These are phyloP conservation scores for Haplosporangium sp. DNA, from an alignment of 371 early-diverging fungal species.

Conservation along the genomic window DNA sequence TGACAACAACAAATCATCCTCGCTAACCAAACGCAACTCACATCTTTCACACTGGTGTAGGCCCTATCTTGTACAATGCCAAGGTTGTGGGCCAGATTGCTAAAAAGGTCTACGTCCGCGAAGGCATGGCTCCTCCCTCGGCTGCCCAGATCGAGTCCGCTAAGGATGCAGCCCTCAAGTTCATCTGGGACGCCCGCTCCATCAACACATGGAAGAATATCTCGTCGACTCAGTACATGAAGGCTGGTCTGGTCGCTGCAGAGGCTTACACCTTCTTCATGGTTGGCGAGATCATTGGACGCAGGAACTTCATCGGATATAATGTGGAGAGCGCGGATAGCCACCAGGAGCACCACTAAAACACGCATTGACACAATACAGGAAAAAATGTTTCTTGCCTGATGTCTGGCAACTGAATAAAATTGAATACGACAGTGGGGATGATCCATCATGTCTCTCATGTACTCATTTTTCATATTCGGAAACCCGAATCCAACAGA, in stretches of 20 bases:
- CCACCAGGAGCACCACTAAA: constrained; percentile 57
- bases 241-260: constrained; percentile 70
- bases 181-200: constrained; percentile 56
- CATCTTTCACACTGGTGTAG: background rate
- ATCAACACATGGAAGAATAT: constrained; percentile 65
- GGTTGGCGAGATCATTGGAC: constrained; percentile 79
- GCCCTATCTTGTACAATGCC: constrained; percentile 64
- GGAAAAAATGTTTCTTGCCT: too few relatives aligned
- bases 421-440: too few relatives aligned
- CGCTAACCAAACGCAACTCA: background rate
- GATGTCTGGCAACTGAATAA: too few relatives aligned
- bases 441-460: too few relatives aligned
- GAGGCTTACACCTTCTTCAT: constrained; percentile 79
- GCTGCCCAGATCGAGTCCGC: constrained; percentile 68
- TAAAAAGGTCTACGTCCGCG: constrained; percentile 77
- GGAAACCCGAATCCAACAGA: too few relatives aligned
- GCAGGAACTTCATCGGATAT: constrained; percentile 79
- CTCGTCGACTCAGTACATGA: constrained; percentile 56
- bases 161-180: constrained; percentile 62
- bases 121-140: constrained; percentile 75
- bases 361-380: background rate
- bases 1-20: background rate
- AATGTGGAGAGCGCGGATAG: constrained; percentile 67
- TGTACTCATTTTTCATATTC: too few relatives aligned
- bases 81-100: constrained; percentile 75